Conservation (phyloP, 1,284 basidiomycete species). For the Fomitopsis schrenkii region DNA sequence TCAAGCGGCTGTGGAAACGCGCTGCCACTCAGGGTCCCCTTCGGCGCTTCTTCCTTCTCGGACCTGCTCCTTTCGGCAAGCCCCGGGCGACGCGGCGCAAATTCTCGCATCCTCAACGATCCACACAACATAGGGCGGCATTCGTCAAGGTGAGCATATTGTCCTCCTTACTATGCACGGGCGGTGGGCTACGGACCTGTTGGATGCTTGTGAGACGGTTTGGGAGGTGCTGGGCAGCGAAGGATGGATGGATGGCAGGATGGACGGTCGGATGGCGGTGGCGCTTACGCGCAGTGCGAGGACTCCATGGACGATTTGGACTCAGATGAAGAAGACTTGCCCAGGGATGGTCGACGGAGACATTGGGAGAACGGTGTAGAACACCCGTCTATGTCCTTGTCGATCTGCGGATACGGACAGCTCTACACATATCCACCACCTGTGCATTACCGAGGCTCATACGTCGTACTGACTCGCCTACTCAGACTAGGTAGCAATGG, state of each 20-base stretch:
- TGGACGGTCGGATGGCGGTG: not conserved
- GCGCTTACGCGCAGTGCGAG: not conserved
- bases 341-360: too few species aligned
- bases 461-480: not conserved
- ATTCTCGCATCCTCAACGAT: slow-evolving; percentile 5
- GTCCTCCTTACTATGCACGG: not conserved
- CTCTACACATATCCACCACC: not conserved
- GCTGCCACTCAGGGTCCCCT: not conserved
- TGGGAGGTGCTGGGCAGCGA: not conserved
- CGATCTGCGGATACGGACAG: too few species aligned
- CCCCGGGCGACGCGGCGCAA: slow-evolving; percentile 3
- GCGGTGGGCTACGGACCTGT: not conserved
- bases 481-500: slow-evolving; percentile 38
- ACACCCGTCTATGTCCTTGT: too few species aligned
- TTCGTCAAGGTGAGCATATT: slow-evolving; percentile 13
- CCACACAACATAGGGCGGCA: slow-evolving; percentile 9
- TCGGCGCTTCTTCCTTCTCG: not conserved
- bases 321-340: not conserved
- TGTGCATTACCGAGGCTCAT: not conserved
- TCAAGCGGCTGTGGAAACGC: not conserved
- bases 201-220: not conserved
- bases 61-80: slow-evolving; percentile 9
- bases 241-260: slow-evolving; percentile 3
- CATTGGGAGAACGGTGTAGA: not conserved
- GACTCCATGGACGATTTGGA: not conserved